phyloP scores from a whole-genome alignment of 768 basidiomycete genomes.

The Auricularia cornea region DNA sequence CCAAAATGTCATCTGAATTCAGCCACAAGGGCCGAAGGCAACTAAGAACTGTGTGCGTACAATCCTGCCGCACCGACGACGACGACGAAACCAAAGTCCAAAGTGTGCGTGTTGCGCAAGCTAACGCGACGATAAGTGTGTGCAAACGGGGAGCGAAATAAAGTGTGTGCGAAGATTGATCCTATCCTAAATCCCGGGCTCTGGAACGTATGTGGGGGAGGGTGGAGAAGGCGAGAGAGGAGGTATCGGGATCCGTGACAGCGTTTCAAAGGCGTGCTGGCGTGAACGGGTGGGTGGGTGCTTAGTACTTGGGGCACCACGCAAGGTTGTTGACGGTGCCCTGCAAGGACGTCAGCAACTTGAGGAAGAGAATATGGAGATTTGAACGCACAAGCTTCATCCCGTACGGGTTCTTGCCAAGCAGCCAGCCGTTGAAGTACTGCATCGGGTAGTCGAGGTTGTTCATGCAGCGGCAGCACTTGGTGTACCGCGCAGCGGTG shows the following conservation, averaged over 20 bases:
- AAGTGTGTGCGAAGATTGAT: neutral
- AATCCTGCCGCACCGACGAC: too few relatives aligned
- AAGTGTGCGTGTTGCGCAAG: too few relatives aligned
- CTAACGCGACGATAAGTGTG: too few relatives aligned
- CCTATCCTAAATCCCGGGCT: too few relatives aligned
- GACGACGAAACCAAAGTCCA: too few relatives aligned
- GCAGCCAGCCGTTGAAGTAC: conserved; percentile 2
- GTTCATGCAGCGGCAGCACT: neutral
- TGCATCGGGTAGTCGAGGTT: neutral
- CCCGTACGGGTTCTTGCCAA: neutral
- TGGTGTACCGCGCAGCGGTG: neutral
- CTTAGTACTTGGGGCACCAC: neutral
- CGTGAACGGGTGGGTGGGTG: neutral
- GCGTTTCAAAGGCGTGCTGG: neutral
- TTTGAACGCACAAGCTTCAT: neutral
- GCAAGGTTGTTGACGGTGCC: neutral
- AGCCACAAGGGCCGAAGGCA: too few relatives aligned
- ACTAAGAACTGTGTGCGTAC: too few relatives aligned
- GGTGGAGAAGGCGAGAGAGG: neutral
- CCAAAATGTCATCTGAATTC: too few relatives aligned
- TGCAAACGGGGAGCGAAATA: neutral
- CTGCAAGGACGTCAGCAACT: neutral
- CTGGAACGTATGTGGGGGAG: neutral
- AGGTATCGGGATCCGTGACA: neutral
- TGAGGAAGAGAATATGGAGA: neutral